Conservation (phyloP, 2,329 filamentous ascomycete genomes). For the Diaporthe australafricana region DNA sequence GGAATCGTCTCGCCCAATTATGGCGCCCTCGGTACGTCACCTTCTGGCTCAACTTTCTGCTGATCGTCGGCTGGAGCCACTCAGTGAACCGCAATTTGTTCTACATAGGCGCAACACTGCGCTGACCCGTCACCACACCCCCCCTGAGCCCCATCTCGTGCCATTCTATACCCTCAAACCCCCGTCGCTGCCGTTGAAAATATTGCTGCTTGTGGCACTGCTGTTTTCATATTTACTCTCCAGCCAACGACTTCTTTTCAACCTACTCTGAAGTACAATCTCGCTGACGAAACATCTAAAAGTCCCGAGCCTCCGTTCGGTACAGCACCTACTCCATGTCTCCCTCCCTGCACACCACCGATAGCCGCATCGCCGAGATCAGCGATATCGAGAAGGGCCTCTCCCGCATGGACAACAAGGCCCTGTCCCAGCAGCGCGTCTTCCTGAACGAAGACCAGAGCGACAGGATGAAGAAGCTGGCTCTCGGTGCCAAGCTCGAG, state of each 20-base stretch:
- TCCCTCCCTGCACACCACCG: constrained; percentile 67
- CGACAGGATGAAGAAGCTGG: constrained; percentile 85
- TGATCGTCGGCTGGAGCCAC: constrained; percentile 26
- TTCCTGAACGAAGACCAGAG: constrained; percentile 82
- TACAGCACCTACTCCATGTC: constrained; percentile 72
- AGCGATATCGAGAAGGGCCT: constrained; percentile 81
- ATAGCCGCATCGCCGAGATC: constrained; percentile 69
- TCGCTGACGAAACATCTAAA: constrained; percentile 40
- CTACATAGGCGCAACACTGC: constrained; percentile 19
- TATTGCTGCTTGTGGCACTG: not conserved
- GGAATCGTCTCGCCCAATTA: constrained; percentile 71
- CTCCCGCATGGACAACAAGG: constrained; percentile 90
- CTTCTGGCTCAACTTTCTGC: constrained; percentile 32
- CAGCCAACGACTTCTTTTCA: not conserved
- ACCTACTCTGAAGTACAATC: not conserved
- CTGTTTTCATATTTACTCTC: not conserved
- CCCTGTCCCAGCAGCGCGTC: constrained; percentile 84
- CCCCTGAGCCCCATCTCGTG: constrained; percentile 28
- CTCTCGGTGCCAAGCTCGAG: constrained; percentile 90
- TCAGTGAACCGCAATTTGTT: not conserved
- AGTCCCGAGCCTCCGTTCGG: constrained; percentile 66
- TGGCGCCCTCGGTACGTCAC: constrained; percentile 70
- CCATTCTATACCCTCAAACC: not conserved
- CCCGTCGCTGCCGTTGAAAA: not conserved
- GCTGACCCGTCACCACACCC: not conserved